These are phyloP conservation scores for Lentithecium fluviatile DNA, from an alignment of 495 filamentous ascomycete genomes.

Conservation along the genomic window DNA sequence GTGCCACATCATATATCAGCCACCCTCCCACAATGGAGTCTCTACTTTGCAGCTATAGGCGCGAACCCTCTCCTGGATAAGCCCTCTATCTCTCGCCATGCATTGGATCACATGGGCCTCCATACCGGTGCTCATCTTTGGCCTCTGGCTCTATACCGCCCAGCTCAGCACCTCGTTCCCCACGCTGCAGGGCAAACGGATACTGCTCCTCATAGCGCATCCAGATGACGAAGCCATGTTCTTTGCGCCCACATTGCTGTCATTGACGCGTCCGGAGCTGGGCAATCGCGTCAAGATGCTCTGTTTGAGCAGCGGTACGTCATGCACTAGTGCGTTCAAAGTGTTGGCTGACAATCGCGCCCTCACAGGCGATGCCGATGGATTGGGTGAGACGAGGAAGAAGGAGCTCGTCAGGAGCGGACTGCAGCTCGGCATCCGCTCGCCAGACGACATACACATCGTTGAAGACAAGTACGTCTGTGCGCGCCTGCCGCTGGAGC, in stretches of 20 bases:
- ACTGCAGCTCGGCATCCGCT: slow-evolving; percentile 67
- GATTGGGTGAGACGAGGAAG: slow-evolving; percentile 76
- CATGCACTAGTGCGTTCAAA: background rate
- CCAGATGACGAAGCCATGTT: slow-evolving; percentile 99
- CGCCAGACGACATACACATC: slow-evolving; percentile 72
- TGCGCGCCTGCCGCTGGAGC: background rate
- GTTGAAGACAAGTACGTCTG: slow-evolving; percentile 63
- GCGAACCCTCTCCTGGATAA: background rate
- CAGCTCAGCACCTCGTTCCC: slow-evolving; percentile 62
- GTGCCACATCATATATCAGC: too few relatives aligned
- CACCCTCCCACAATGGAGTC: too few relatives aligned
- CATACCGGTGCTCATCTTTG: slow-evolving; percentile 60
- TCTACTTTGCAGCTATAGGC: too few relatives aligned
- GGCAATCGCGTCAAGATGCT: slow-evolving; percentile 92
- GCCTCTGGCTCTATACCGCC: slow-evolving; percentile 57
- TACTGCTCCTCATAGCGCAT: slow-evolving; percentile 90
- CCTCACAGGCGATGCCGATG: slow-evolving; percentile 72
- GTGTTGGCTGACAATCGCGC: slow-evolving; percentile 1
- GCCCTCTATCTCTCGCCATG: slow-evolving; percentile 34
- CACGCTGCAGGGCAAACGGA: slow-evolving; percentile 70
- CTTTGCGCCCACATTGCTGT: slow-evolving; percentile 84
- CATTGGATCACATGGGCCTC: slow-evolving; percentile 44
- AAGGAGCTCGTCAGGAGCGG: slow-evolving; percentile 80
- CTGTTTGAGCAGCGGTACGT: slow-evolving; percentile 78
- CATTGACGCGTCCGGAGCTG: slow-evolving; percentile 68